Evolutionary conservation across 2,329 filamentous ascomycete genomes (phyloP), one percentile per base, ranked within the genome.

Genomic region (Ilyonectria sp.): DNA sequence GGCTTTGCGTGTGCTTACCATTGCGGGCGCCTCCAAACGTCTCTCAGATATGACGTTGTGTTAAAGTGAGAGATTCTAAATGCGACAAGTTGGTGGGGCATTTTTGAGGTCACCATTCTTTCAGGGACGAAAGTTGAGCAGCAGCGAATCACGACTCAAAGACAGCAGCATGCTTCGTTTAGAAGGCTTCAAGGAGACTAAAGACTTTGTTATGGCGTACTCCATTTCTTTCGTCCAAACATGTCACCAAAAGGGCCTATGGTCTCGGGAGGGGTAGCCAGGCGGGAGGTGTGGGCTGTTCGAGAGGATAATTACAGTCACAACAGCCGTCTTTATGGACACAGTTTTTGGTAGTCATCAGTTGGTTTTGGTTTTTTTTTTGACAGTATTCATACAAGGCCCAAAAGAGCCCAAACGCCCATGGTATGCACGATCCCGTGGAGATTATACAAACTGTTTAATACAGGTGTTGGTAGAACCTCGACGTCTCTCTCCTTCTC

Each of bases 371-470:
- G 40, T 49, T 73, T 47, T 44, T 59, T 53, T 61, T 68, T 70
- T 60, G 69, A 73, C 44, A 63, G 68, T 75, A 75, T 73, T 77
- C 66, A 57, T 76, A 79, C 72, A 80, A 74, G 71, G 70, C 76
- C 65, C 69, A 71, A 73, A 63, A 54, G 65, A 78, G 74, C 74
- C 72, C 72, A 72, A 78, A 81, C 79, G 77, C 79, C 75, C 71
- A 73, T 69, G 68, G 71, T 74, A 80, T 79, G 76, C 77, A 79
- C 73, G 70, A 75, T 70, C 68, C 71, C 62, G 68, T 71, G 60
- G 71, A 76, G 71, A 74, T 70, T 78, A 76, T 77, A 80, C 73
- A 77, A 66, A 73, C 62, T 74, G 69, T 74, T 73, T 77, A 66
- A 70, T 76, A 74, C 76, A 76, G 57, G 60, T 75, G 54, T 72